Evolutionary conservation across 1,284 basidiomycete genomes (phyloP).

Genomic region (Caloboletus inedulis): DNA sequence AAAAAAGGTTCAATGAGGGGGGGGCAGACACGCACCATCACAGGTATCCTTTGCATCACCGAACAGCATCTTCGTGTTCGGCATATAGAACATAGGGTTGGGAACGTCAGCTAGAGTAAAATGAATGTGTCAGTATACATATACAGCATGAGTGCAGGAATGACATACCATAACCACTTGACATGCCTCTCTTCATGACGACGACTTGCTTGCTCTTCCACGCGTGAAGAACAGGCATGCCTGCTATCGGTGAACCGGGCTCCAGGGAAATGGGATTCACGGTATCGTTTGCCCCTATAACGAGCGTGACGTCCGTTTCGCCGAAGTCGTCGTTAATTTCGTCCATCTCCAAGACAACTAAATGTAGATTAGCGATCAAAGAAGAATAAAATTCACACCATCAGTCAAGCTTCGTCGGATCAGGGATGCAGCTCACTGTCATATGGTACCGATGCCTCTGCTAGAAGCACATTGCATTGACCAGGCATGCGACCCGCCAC

Average conservation of each 20-base stretch:
- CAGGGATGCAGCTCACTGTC: constrained; percentile 57
- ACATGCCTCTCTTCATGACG: constrained; percentile 87
- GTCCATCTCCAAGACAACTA: constrained; percentile 87
- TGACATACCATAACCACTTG: constrained; percentile 70
- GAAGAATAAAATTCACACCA: background rate
- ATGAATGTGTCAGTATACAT: constrained; percentile 3
- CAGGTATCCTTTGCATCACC: constrained; percentile 86
- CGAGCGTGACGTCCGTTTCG: constrained; percentile 80
- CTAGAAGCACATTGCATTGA: constrained; percentile 82
- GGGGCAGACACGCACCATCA: constrained; percentile 54
- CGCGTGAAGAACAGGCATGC: constrained; percentile 85
- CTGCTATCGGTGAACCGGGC: constrained; percentile 78
- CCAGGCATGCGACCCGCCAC: constrained; percentile 78
- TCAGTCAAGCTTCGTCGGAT: constrained; percentile 1
- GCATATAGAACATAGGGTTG: constrained; percentile 89
- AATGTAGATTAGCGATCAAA: background rate
- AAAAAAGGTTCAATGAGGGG: background rate
- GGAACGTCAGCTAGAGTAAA: constrained; percentile 68
- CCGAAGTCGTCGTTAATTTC: constrained; percentile 88
- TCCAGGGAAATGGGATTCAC: constrained; percentile 89
- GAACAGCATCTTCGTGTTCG: constrained; percentile 83
- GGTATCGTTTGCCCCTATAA: constrained; percentile 87
- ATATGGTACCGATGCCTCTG: constrained; percentile 85
- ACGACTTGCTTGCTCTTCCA: constrained; percentile 90
- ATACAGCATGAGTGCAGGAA: constrained; percentile 4